Base-by-base conservation (phyloP, 2,329 filamentous ascomycete genomes). In the Diaporthe sp. region DNA sequence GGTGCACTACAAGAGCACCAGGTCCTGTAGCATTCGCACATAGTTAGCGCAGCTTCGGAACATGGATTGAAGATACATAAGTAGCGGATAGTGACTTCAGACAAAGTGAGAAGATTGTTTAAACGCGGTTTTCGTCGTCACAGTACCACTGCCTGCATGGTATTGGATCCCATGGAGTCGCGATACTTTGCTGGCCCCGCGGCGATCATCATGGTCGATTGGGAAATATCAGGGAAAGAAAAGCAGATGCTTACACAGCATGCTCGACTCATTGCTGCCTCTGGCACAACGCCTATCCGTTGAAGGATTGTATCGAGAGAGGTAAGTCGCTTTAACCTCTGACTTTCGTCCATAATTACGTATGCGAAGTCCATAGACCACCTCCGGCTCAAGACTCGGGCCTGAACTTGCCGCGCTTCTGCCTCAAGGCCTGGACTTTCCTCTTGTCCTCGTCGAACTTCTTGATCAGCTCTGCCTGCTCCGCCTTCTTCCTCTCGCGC, bases 381-480 rank as follows among this genome's bases (percentile, higher is more conserved):
- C 22, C 19, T n/a, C 31, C 7, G 6, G 22, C 75, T 85, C 81
- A 87, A 13, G 82, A 81, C 79, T 89, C 87, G 2, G 88, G 88
- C 81, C 87, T 87, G 80, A 94, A 90, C 82, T 88, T 92, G 28
- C 91, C 90, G 81, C 90, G 90, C 84, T 91, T 90, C 83, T 89
- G 90, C 84, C 90, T 92, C 92, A 96, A 92, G 74, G 91, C 91
- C 80, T 89, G 87, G 62, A 97, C 89, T 84, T 91, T 94, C 85
- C 86, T 91, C 85, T 90, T 90, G 85, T 97, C 94, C 82, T 94
- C 92, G 81, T 95, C 93, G 83, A 97, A 97, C 81, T 89, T 88
- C 85, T 87, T 92, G 79, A 94, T 84, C 82, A 97, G 83, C 80
- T 93, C 90, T 58, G 89, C 87, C 83, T 95, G 93, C 80, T 92